These are phyloP conservation scores for Globisporangium solare DNA, from an alignment of 352 stramenopile genomes.

Conservation along the genomic window DNA sequence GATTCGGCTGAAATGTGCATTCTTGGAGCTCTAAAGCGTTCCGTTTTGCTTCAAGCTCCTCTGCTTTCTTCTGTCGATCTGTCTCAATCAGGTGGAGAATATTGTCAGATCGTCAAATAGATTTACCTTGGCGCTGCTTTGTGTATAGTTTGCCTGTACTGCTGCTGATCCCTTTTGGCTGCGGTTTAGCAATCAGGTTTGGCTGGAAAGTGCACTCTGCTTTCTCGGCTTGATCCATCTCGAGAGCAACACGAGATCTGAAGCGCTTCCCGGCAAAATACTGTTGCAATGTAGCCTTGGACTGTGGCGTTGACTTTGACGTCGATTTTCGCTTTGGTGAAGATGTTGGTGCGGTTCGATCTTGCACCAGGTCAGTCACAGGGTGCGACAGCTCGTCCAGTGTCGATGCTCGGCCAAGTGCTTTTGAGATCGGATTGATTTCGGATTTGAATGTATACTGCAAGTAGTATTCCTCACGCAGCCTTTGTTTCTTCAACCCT, in stretches of 20 bases:
- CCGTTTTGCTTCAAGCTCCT: constrained; percentile 57
- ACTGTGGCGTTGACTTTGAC: constrained; percentile 9
- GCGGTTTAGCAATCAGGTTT: constrained; percentile 28
- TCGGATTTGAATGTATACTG: constrained; percentile 73
- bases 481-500: constrained; percentile 54
- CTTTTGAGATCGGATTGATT: constrained; percentile 75
- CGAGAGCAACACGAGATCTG: constrained; percentile 58
- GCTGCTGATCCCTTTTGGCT: constrained; percentile 6
- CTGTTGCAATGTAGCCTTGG: constrained; percentile 29
- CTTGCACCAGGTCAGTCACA: constrained; percentile 20
- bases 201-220: constrained; percentile 71
- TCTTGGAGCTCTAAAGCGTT: constrained; percentile 61
- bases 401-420: constrained; percentile 41
- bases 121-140: constrained; percentile 19
- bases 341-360: constrained; percentile 1
- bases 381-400: constrained; percentile 43
- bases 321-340: constrained; percentile 11
- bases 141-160: constrained; percentile 42
- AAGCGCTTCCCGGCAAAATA: constrained; percentile 71
- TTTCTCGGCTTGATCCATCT: constrained; percentile 61
- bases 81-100: constrained; percentile 67
- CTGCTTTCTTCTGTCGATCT: constrained; percentile 42
- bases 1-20: constrained; percentile 80
- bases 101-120: constrained; percentile 57
- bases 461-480: constrained; percentile 46